Base-by-base conservation (phyloP, 202 grass and related monocot genomes). In the Thinopyrum obtusiflorum region DNA sequence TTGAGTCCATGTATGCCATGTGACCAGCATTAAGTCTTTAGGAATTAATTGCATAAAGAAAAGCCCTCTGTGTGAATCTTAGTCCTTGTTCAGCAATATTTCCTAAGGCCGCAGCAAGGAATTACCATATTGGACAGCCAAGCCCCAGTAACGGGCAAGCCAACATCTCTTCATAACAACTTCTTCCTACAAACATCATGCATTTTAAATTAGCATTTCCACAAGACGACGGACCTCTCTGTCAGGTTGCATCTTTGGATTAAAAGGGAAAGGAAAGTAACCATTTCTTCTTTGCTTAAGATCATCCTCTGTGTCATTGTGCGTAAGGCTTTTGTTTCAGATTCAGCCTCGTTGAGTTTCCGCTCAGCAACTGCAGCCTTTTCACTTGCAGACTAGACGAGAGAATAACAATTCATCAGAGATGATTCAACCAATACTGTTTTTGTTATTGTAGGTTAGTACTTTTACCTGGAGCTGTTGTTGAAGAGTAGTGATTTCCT, bases 91-190 rank as follows among this genome's bases (percentile, higher is more conserved):
- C 51, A 21, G 10, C 15, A 44, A 65, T 66, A 70, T 59, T 21
- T 29, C 23, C 20, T 67, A 84, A 63, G 74, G n/a, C 9, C 31
- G 17, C 23, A 51, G 20, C 47, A 77, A 53, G 67, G 21, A 69
- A 44, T 92, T 92, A 96, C 93, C 91, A 89, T 98, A 82, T 79
- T 85, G 89, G 85, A 92, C 86, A 81, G 96, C 93, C 80, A 98
- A 80, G 36, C 91, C 93, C 96, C 93, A 98, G 66, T 94, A 98
- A 53, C 93, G 90, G 75, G 96, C 91, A 83, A 98, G 93, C 96
- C 96, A 98, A 86, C 93, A 98, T 70, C 96, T 94, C 85, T 98
- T 96, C 68, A 98, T 85, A 63, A 91, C 91, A 86, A 95, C 91
- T 78, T 96, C 96, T 86, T 98, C 92, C 91, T 96, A 81, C 80